Base-by-base conservation (phyloP, 257 asterid species). In the Misopates orontium region DNA sequence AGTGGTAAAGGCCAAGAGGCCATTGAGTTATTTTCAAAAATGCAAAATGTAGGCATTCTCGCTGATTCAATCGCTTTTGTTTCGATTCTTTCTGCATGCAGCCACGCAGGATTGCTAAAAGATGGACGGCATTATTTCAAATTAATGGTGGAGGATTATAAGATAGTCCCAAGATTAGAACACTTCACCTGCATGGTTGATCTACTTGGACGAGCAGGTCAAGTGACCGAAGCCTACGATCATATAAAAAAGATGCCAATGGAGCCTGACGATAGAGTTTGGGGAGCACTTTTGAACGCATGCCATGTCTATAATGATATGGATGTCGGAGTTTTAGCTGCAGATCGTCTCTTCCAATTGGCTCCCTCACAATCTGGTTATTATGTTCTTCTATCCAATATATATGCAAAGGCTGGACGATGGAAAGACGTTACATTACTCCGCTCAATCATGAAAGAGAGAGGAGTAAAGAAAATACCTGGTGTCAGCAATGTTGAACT, bases 31-130 rank as follows among this genome's bases (percentile, higher is more conserved):
- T 93, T 90, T 76, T 73, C 82, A 13, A 68, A 79, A 52, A 85
- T 93, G 96, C 78, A 16, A 75, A 77, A 69, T 53, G 73, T 75
- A 31, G 87, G 91, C 55, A 67, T 82, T 40, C 61, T 62, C 45
- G 97, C 95, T 0, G 96, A 93, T 73, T 79, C 95, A 4, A 85
- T 93, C 69, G 96, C 97, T 25, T 93, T 93, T 64, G 96, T 90
- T 40, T 82, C 99, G 12, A 73, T 93, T 72, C 91, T 93, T 53
- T 87, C 97, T 9, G 97, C 96, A 64, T 90, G 99, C 75, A 87
- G 97, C 79, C 96, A 93, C 51, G 87, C 95, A 0, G 98, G 98
- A 14, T 75, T 93, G 62, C 63, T 83, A 58, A 66, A 75, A 20
- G 86, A 90, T 69, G 97, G 96, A 1, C 79, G 64, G 5, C 59